A percentile compares a stretch with the other conserved stretches of the same genome.
Evolutionary conservation across 305 asterid genomes (phyloP).

Genomic region (Fraxinus sp.): DNA sequence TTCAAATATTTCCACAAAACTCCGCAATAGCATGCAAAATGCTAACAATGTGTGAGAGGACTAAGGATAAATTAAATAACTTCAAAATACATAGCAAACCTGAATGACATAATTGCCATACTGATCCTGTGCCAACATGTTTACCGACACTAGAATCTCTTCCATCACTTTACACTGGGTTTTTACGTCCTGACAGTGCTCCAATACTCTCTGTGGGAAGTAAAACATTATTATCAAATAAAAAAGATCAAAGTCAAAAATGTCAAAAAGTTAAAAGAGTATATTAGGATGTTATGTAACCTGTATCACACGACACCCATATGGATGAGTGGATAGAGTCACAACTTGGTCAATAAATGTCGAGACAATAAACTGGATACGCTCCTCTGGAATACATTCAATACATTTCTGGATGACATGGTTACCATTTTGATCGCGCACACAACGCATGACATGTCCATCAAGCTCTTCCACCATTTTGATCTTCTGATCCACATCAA

Average conservation of each 20-base stretch:
- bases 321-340: constrained; percentile 91
- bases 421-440: constrained; percentile 97
- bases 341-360: constrained; percentile 91
- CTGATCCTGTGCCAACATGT: constrained; percentile 86
- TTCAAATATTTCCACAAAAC: background rate
- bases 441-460: constrained; percentile 95
- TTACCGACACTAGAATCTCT: constrained; percentile 72
- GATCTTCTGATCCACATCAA: constrained; percentile 90
- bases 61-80: background rate
- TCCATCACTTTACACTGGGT: constrained; percentile 83
- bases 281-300: constrained; percentile 28
- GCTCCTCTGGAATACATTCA: constrained; percentile 90
- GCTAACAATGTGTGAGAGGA: background rate
- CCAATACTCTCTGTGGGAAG: constrained; percentile 62
- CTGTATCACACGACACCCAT: constrained; percentile 98
- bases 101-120: constrained; percentile 86
- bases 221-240: constrained; percentile 15
- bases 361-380: constrained; percentile 74
- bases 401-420: constrained; percentile 97
- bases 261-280: background rate
- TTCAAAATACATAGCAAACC: constrained; percentile 36
- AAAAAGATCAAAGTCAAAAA: background rate
- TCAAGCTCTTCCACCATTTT: constrained; percentile 97
- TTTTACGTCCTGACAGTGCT: constrained; percentile 57
- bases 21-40: background rate